Evolutionary conservation across 139 green algal genomes (phyloP).

Genomic region (Chlamydomonas incerta): DNA sequence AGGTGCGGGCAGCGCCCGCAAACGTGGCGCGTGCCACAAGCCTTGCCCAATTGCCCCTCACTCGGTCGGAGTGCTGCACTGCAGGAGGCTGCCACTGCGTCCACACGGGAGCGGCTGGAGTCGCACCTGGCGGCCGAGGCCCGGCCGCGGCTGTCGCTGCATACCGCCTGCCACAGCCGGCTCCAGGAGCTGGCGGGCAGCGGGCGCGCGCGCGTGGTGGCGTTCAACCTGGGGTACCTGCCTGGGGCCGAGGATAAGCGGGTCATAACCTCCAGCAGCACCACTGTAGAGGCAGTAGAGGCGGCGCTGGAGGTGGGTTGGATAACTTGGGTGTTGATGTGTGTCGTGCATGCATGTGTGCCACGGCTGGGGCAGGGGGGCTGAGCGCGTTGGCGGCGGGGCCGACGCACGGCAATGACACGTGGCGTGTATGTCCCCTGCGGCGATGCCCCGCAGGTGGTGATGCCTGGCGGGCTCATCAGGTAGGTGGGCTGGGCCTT

Average conservation of each 20-base stretch:
- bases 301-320: slow-evolving; percentile 59
- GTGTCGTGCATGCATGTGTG: too few relatives aligned
- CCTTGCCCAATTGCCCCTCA: too few relatives aligned
- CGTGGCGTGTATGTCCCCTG: too few relatives aligned
- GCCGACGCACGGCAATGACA: too few relatives aligned
- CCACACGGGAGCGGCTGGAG: slow-evolving; percentile 34
- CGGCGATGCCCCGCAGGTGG: not conserved
- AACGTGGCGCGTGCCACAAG: too few relatives aligned
- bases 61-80: too few relatives aligned
- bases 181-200: slow-evolving; percentile 29
- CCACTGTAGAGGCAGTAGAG: slow-evolving; percentile 64
- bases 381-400: too few relatives aligned
- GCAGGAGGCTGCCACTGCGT: slow-evolving; percentile 30
- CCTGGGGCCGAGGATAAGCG: slow-evolving; percentile 63
- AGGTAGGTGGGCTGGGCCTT: too few relatives aligned
- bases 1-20: too few relatives aligned
- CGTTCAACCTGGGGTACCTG: slow-evolving; percentile 60
- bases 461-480: not conserved
- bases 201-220: slow-evolving; percentile 28
- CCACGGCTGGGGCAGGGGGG: too few relatives aligned
- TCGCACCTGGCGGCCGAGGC: not conserved
- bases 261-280: slow-evolving; percentile 50
- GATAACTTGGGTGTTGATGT: not conserved
- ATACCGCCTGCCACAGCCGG: slow-evolving; percentile 49
- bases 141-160: slow-evolving; percentile 9